Conservation (phyloP, 228 moss, liverwort and hornwort species). For the Sphagnum magellanicum region DNA sequence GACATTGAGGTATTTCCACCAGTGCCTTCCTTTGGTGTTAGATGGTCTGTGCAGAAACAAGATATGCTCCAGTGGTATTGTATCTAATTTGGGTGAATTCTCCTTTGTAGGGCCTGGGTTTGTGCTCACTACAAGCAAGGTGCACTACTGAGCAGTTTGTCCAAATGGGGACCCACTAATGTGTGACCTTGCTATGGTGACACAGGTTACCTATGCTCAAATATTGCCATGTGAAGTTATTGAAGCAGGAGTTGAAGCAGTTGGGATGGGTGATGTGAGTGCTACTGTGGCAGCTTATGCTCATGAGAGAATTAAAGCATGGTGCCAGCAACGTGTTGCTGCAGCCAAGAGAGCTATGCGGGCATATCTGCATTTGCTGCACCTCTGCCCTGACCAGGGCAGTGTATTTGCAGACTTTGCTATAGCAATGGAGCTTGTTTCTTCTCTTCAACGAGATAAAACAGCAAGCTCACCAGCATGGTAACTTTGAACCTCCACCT, state of each 20-base stretch:
- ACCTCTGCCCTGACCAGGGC: conserved; percentile 81
- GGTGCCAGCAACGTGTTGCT: conserved; percentile 55
- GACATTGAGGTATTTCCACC: conserved; percentile 68
- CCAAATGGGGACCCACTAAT: neutral
- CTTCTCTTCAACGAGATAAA: conserved; percentile 37
- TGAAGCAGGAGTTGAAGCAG: conserved; percentile 31
- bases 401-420: conserved; percentile 82
- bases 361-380: conserved; percentile 81
- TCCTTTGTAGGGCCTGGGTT: too few species aligned
- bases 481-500: conserved; percentile 22
- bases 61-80: too few species aligned
- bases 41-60: too few species aligned
- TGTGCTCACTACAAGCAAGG: too few species aligned
- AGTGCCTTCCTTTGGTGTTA: neutral
- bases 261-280: conserved; percentile 19
- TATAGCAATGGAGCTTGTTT: conserved; percentile 70
- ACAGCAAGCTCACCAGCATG: conserved; percentile 29
- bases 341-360: conserved; percentile 69
- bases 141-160: too few species aligned
- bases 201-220: conserved; percentile 83
- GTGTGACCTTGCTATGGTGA: conserved; percentile 4
- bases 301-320: conserved; percentile 41
- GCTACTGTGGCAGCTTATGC: conserved; percentile 24
- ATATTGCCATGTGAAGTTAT: conserved; percentile 65
- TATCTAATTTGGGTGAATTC: too few species aligned